A percentile compares a stretch with the other conserved stretches of the same genome.
phyloP scores from a whole-genome alignment of 495 filamentous ascomycete species.

The Hyaloscypha variabilis region DNA sequence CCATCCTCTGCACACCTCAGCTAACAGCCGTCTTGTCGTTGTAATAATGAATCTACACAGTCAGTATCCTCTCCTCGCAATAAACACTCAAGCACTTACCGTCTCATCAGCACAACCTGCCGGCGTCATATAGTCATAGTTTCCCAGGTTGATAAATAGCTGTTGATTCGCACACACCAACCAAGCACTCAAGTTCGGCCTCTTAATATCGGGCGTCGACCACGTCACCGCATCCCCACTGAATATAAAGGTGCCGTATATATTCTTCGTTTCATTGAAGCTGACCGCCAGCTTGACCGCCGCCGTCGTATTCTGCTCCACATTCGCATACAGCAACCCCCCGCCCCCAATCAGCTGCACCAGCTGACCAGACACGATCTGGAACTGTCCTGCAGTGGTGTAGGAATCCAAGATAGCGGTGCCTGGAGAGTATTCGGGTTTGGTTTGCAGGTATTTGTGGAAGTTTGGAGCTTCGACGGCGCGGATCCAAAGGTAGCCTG shows the following conservation, averaged over 20 bases:
- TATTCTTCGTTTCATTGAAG: slow-evolving; percentile 53
- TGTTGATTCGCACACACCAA: slow-evolving; percentile 56
- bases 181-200: slow-evolving; percentile 61
- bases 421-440: slow-evolving; percentile 47
- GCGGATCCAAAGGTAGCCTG: slow-evolving; percentile 62
- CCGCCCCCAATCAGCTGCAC: slow-evolving; percentile 45
- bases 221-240: slow-evolving; percentile 59
- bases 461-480: slow-evolving; percentile 61
- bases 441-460: slow-evolving; percentile 65
- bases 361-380: slow-evolving; percentile 57
- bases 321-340: slow-evolving; percentile 42
- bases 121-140: slow-evolving; percentile 60
- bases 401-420: slow-evolving; percentile 53
- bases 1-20: not conserved
- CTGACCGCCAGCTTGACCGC: slow-evolving; percentile 34
- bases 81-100: slow-evolving; percentile 37
- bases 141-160: slow-evolving; percentile 61
- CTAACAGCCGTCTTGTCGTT: slow-evolving; percentile 41
- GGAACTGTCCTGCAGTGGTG: slow-evolving; percentile 63
- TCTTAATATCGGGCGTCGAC: slow-evolving; percentile 45
- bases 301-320: slow-evolving; percentile 33
- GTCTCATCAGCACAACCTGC: slow-evolving; percentile 62
- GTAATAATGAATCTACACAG: slow-evolving; percentile 49
- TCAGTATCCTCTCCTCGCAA: slow-evolving; percentile 18
- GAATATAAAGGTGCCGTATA: slow-evolving; percentile 60